Conservation (phyloP, 1,284 basidiomycete species). For the Stereum hirsutum region DNA sequence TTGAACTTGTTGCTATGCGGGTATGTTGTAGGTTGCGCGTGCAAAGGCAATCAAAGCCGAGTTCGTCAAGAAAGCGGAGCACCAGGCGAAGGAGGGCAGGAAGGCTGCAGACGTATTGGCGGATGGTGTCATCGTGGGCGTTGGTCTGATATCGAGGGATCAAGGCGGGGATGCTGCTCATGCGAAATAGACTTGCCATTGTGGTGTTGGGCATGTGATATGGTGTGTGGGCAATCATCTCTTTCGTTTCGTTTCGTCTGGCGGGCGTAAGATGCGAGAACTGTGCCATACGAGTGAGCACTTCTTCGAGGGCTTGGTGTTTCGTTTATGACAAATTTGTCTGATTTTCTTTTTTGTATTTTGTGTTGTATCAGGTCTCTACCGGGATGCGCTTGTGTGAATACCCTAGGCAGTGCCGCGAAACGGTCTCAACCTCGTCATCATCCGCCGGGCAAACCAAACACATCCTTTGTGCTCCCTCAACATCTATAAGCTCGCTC, state of each 20-base stretch:
- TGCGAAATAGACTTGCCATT: neutral
- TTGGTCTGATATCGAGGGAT: constrained; percentile 62
- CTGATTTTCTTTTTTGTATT: too few species aligned
- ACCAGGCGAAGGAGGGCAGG: constrained; percentile 57
- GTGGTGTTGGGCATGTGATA: neutral
- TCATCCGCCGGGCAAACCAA: too few species aligned
- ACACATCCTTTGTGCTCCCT: too few species aligned
- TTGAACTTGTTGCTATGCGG: too few species aligned
- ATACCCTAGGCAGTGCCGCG: too few species aligned
- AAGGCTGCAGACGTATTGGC: constrained; percentile 68
- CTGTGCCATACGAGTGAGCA: constrained; percentile 11
- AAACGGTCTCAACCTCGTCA: too few species aligned
- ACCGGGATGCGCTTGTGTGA: too few species aligned
- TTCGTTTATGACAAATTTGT: too few species aligned
- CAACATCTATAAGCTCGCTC: too few species aligned
- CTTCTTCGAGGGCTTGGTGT: too few species aligned
- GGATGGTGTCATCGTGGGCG: constrained; percentile 64
- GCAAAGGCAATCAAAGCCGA: constrained; percentile 68
- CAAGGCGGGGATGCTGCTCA: constrained; percentile 10
- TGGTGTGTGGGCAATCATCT: neutral
- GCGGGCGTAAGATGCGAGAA: constrained; percentile 8
- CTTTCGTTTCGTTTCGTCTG: constrained; percentile 2
- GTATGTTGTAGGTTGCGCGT: constrained; percentile 71
- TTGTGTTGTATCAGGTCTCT: too few species aligned
- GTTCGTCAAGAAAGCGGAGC: constrained; percentile 60